A percentile compares a stretch with the other conserved stretches of the same genome.
These are phyloP conservation scores for Lipomyces yamadae DNA, from an alignment of 805 yeast species.

Conservation along the genomic window DNA sequence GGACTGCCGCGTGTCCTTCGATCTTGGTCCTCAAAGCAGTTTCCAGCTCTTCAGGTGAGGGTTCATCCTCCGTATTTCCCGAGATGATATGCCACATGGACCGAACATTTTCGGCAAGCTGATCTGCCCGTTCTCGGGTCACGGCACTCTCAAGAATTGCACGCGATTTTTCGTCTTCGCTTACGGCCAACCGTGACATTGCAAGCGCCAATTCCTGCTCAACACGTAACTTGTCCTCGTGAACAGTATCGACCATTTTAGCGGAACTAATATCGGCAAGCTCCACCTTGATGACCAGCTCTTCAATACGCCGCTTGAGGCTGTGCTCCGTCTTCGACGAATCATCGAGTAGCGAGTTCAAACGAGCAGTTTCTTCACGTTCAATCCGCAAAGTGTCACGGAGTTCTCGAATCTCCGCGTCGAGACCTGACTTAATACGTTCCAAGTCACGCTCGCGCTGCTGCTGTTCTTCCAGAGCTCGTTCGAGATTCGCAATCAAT, in stretches of 20 bases:
- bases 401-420: slow-evolving; percentile 26
- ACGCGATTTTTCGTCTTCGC: slow-evolving; percentile 12
- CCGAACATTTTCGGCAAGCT: not conserved
- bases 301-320: not conserved
- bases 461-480: slow-evolving; percentile 40
- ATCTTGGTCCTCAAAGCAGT: slow-evolving; percentile 1
- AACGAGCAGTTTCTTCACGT: slow-evolving; percentile 17
- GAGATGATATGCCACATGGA: slow-evolving; percentile 11
- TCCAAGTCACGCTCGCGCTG: slow-evolving; percentile 44
- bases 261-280: slow-evolving; percentile 4
- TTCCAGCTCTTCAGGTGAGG: slow-evolving; percentile 16
- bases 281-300: slow-evolving; percentile 4
- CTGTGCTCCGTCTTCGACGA: not conserved
- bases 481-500: slow-evolving; percentile 31
- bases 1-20: not conserved
- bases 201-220: slow-evolving; percentile 17
- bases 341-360: slow-evolving; percentile 1
- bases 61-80: slow-evolving; percentile 6
- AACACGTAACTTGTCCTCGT: slow-evolving; percentile 11
- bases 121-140: slow-evolving; percentile 9
- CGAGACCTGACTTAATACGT: slow-evolving; percentile 21
- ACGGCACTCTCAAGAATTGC: slow-evolving; percentile 2
- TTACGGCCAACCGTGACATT: slow-evolving; percentile 12
- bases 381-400: slow-evolving; percentile 24
- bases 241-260: not conserved